Evolutionary conservation across 208 protist species (phyloP).

Genomic region (Wallacemonas sp.): DNA sequence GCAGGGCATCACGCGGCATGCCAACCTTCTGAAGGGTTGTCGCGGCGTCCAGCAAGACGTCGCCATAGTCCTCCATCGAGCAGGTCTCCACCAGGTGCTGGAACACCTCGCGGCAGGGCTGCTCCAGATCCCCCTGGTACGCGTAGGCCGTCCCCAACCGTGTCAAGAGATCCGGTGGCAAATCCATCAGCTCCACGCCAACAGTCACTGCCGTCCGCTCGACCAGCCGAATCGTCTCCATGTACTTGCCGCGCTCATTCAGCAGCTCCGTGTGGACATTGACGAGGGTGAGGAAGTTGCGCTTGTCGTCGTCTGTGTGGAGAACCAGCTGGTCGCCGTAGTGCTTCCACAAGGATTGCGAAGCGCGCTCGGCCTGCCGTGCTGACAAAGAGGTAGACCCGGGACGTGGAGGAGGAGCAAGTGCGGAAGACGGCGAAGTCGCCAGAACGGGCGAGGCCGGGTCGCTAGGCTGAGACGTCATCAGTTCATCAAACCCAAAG

Average conservation of each 20-base stretch:
- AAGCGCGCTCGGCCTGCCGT: not conserved
- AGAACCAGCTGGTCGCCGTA: conserved; percentile 67
- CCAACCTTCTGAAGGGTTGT: conserved; percentile 73
- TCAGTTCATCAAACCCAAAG: conserved; percentile 28
- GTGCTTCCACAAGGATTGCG: conserved; percentile 20
- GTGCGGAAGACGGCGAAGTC: not conserved
- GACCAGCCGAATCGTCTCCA: conserved; percentile 71
- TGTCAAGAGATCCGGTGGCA: conserved; percentile 85
- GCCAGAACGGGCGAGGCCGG: not conserved
- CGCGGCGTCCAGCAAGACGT: conserved; percentile 83
- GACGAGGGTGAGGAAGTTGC: conserved; percentile 84
- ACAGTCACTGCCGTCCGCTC: conserved; percentile 69
- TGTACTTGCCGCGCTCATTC: conserved; percentile 81
- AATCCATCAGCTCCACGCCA: conserved; percentile 64
- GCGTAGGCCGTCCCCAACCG: conserved; percentile 83
- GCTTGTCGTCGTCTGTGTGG: conserved; percentile 38
- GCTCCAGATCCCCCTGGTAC: conserved; percentile 58
- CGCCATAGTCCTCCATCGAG: conserved; percentile 80
- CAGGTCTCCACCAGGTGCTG: conserved; percentile 77
- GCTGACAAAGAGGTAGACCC: not conserved
- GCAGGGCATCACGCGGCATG: conserved; percentile 55
- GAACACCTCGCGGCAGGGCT: conserved; percentile 81
- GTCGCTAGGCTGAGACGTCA: not conserved
- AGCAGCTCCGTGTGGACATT: conserved; percentile 90
- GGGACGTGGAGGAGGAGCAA: not conserved